A percentile compares a stretch with the other conserved stretches of the same genome.
phyloP scores from a whole-genome alignment of 2,329 filamentous ascomycete genomes.

The Gliomastix tumulicola region DNA sequence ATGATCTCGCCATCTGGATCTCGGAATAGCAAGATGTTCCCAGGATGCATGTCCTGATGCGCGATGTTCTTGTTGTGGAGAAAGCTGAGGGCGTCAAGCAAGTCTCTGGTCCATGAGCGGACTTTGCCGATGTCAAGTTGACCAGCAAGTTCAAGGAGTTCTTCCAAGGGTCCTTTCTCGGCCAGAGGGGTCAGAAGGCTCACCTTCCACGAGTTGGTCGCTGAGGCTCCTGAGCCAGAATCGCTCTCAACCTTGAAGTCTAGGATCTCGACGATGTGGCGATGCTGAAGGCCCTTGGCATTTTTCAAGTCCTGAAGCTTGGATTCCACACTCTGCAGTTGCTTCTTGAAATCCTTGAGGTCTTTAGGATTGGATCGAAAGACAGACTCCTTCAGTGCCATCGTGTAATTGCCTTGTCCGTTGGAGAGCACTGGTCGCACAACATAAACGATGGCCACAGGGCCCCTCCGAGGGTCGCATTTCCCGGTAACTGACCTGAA shows the following conservation, averaged over 20 bases:
- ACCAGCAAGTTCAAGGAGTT: slow-evolving; percentile 74
- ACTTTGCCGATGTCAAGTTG: slow-evolving; percentile 67
- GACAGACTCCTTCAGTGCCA: slow-evolving; percentile 67
- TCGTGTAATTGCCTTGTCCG: slow-evolving; percentile 48
- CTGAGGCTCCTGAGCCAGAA: slow-evolving; percentile 27
- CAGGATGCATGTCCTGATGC: slow-evolving; percentile 75
- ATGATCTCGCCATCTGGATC: slow-evolving; percentile 61
- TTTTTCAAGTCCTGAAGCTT: slow-evolving; percentile 69
- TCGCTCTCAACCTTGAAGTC: slow-evolving; percentile 71
- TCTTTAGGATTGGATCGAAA: slow-evolving; percentile 51
- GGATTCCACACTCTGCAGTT: slow-evolving; percentile 69
- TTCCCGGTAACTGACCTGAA: slow-evolving; percentile 69
- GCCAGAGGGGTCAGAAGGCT: slow-evolving; percentile 70
- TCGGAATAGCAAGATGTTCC: slow-evolving; percentile 72
- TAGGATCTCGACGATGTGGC: slow-evolving; percentile 70
- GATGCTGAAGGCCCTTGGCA: slow-evolving; percentile 67
- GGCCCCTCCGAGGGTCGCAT: slow-evolving; percentile 56
- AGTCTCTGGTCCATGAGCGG: slow-evolving; percentile 83
- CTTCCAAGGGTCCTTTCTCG: slow-evolving; percentile 74
- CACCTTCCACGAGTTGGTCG: slow-evolving; percentile 56
- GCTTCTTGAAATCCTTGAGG: slow-evolving; percentile 60
- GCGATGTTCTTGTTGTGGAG: slow-evolving; percentile 78
- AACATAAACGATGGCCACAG: slow-evolving; percentile 61
- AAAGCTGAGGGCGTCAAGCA: slow-evolving; percentile 82
- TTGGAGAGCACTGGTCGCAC: slow-evolving; percentile 61